Evolutionary conservation across 352 stramenopile genomes (phyloP), one percentile per base, ranked within the genome.

Genomic region (Phytophthora nicotianae): DNA sequence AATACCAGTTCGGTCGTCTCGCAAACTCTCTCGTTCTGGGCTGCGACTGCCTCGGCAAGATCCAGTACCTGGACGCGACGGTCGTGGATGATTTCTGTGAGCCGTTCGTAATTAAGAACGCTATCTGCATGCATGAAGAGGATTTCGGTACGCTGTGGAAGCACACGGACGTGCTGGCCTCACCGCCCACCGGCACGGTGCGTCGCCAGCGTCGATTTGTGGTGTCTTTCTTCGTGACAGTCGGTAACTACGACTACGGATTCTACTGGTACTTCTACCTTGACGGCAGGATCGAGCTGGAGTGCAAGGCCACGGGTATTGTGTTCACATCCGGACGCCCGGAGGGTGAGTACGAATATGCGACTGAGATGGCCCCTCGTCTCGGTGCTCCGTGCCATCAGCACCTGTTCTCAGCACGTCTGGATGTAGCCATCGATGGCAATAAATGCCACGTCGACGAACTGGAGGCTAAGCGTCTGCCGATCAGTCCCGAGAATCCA

Each of bases 221-320:
- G 11, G 80, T 95, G 48, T 88, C 70, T 9, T 93, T 87, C 62
- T 91, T 96, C 61, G 77, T 84, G 29, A 95, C 88, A 5, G 87
- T 95, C 29, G 88, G 85, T 49, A 95, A 95, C 68, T 95, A 95
- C 58, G 86, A 95, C 62, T 95, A 93, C 62, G 67, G 87, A 10
- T 92, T 72, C 27, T 72, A 72, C 46, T 72, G 64, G 64, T 72
- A 72, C 64, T 72, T 72, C 23, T 72, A 72, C 52, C 43, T 72
- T 32, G 64, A 72, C 33, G 64, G 64, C 35, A 77, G 63, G 32
- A 89, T 95, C 58, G 81, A 95, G 57, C 81, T 92, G 21, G 84
- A 95, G 55, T 90, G 88, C 65, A 87, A 90, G 62, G 71, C 91
- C 17, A 93, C 81, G 4, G 86, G 86, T 29, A 81, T 93, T 37